phyloP scores from a whole-genome alignment of 2,329 filamentous ascomycete species.

The Fusarium kyushuense region DNA sequence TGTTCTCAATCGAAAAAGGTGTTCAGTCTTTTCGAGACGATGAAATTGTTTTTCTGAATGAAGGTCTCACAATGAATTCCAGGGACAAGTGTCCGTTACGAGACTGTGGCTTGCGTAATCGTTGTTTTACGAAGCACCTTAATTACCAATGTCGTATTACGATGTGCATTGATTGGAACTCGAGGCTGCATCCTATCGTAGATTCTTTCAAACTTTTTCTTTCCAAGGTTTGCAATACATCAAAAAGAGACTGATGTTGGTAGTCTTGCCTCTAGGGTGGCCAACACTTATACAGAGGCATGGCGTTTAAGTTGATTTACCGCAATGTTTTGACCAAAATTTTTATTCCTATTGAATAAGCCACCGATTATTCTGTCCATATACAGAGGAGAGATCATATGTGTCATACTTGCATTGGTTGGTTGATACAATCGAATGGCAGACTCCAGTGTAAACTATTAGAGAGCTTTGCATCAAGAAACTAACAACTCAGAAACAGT shows the following conservation, averaged over 20 bases:
- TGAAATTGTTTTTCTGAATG: not conserved
- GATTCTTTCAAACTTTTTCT: no score
- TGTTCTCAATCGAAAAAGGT: not conserved
- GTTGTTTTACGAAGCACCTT: not conserved
- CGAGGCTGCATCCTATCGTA: not conserved
- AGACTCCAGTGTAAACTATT: not conserved
- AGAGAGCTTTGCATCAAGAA: not conserved
- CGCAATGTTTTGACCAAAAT: not conserved
- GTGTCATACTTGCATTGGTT: not conserved
- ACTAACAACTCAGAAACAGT: not conserved
- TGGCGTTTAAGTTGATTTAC: not conserved
- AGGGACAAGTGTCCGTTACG: slow-evolving; percentile 29
- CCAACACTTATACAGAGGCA: not conserved
- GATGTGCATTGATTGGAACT: not conserved
- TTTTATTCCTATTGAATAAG: not conserved
- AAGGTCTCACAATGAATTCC: slow-evolving; percentile 1
- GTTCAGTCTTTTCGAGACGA: not conserved
- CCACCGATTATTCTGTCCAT: not conserved
- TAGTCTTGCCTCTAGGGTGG: not conserved
- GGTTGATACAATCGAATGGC: not conserved
- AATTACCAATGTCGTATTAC: not conserved
- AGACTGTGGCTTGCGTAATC: slow-evolving; percentile 31
- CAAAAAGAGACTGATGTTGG: not conserved
- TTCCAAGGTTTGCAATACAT: not conserved
- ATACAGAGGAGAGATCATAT: accelerated